Evolutionary conservation across 2,329 filamentous ascomycete species (phyloP), one percentile per base, ranked within the genome.

Genomic region (Phyllachora maydis): DNA sequence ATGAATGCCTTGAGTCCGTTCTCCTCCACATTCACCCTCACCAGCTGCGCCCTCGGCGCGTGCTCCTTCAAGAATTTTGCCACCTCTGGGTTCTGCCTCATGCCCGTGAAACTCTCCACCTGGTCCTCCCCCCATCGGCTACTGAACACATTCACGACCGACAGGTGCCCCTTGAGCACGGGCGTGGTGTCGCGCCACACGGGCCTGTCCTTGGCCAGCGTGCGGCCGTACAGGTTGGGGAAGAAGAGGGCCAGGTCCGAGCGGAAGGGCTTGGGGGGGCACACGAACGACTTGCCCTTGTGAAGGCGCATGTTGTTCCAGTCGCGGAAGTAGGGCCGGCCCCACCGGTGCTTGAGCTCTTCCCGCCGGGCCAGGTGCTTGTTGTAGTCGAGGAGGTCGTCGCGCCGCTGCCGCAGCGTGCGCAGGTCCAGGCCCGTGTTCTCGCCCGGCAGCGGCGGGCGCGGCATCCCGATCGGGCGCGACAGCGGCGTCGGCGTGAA

Each of bases 281-380:
- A 71, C 24, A 85, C 55, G 51, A 93, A 98, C 13, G 81, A 81
- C 50, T 98, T 98, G 39, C 88, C 88, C 37, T 82, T 68, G 50
- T 88, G 72, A 34, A 72, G 63, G 24, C 60, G 59, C 47, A 93
- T 65, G 49, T 90, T 88, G 29, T 66, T 67, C 76, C 82, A 93
- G 58, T 98, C 85, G 45, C 82, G 76, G 54, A 92, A 98, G 50
- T 98, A 98, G 3, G 85, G 83, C 28, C 78, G 77, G 11, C 72
- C 57, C 40, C 90, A 72, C 44, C 81, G 69, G 34, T 65, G 61
- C 21, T 77, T 77, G 25, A 95, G 56, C 42, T 79, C 59, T 35
- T 77, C 63, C 32, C 85, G 66, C 34, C 71, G 65, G 32, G 65
- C 58, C 6, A 93, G 49, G 43, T 95, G 83, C 46, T 79, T 83